A percentile compares a stretch with the other conserved stretches of the same genome.
Conservation (phyloP, 139 green algal genomes). For the Ostreobium quekettii region DNA sequence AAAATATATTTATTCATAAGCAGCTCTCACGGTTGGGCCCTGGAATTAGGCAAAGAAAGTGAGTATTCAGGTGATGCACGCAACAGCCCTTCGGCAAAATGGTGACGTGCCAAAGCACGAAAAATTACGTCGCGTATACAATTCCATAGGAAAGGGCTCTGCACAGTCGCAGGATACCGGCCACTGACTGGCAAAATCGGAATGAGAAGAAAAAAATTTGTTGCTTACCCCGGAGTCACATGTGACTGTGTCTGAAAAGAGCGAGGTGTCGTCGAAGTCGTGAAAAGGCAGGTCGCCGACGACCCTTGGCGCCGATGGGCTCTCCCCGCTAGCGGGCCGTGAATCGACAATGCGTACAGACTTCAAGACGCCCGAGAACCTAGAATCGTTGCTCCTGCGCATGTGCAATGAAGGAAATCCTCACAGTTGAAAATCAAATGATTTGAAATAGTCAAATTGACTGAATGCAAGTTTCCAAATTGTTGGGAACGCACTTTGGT, state of each 20-base stretch:
- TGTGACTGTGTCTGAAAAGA: not conserved
- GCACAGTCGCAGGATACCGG: no score
- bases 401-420: not conserved
- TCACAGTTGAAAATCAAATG: not conserved
- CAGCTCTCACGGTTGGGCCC: no score
- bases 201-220: no score
- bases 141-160: no score
- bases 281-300: not conserved
- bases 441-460: not conserved
- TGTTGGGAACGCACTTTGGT: not conserved
- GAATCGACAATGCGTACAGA: not conserved
- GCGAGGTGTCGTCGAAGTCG: not conserved
- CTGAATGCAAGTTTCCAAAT: no score
- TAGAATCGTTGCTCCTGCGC: not conserved
- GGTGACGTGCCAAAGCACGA: no score
- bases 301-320: not conserved
- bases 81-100: no score
- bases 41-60: no score
- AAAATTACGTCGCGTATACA: no score
- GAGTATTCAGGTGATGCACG: no score
- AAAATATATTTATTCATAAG: no score
- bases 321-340: not conserved
- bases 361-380: not conserved
- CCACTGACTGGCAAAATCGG: no score
- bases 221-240: not conserved